A percentile compares a stretch with the other conserved stretches of the same genome.
These are phyloP conservation scores for California macrophylla DNA, from an alignment of 441 rosid genomes.

Conservation along the genomic window DNA sequence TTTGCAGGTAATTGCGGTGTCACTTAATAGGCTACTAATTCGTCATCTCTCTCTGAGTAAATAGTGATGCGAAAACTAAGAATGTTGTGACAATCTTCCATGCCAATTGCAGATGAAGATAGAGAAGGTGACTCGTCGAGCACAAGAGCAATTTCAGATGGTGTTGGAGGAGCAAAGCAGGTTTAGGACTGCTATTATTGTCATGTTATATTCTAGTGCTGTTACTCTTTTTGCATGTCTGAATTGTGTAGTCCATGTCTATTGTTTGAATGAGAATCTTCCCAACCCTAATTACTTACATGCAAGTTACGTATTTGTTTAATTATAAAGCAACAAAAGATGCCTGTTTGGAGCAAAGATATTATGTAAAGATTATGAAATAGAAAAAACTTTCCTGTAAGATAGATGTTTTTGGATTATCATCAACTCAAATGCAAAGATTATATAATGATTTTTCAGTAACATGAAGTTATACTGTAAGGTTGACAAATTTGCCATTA, in stretches of 20 bases:
- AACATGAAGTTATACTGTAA: background rate
- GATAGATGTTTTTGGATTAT: background rate
- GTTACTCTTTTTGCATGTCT: background rate
- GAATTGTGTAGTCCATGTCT: background rate
- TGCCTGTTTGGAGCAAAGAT: background rate
- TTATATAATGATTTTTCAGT: background rate
- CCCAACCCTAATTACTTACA: background rate
- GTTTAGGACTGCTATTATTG: conserved; percentile 27
- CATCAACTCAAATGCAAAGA: background rate
- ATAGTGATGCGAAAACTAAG: no score
- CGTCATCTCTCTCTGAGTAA: background rate
- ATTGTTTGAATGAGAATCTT: background rate
- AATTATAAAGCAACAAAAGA: background rate
- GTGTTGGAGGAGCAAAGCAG: conserved; percentile 96
- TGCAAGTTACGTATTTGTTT: background rate
- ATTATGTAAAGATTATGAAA: background rate
- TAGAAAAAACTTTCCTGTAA: background rate
- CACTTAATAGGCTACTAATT: background rate
- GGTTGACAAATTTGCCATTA: background rate
- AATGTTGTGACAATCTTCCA: background rate
- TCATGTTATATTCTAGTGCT: background rate
- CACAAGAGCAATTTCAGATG: conserved; percentile 94
- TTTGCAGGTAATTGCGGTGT: conserved; percentile 57
- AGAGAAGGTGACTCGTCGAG: conserved; percentile 93
- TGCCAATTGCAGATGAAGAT: conserved; percentile 56